These are phyloP conservation scores for Kuraishia capsulata DNA, from an alignment of 805 yeast genomes.

Conservation along the genomic window DNA sequence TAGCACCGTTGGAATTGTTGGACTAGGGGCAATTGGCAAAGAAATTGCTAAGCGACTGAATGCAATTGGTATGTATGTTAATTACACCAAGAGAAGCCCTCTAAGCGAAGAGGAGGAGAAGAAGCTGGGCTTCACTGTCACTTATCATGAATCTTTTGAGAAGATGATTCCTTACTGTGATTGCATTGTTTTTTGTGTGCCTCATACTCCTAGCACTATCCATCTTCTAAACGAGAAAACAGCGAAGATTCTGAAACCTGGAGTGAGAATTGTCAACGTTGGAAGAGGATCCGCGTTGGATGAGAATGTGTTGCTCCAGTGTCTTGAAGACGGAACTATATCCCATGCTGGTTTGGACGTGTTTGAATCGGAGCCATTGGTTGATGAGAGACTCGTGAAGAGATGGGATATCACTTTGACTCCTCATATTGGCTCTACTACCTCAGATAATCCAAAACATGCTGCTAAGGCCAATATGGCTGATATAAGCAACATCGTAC, in stretches of 20 bases:
- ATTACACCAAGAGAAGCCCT: slow-evolving; percentile 41
- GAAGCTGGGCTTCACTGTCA: slow-evolving; percentile 23
- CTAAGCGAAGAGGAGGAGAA: slow-evolving; percentile 19
- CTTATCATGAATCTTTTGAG: slow-evolving; percentile 25
- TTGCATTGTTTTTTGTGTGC: slow-evolving; percentile 46
- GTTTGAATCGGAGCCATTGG: slow-evolving; percentile 43
- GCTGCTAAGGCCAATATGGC: slow-evolving; percentile 34
- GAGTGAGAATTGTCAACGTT: slow-evolving; percentile 43
- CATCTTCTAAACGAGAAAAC: slow-evolving; percentile 36
- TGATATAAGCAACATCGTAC: slow-evolving; percentile 31
- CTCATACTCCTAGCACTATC: slow-evolving; percentile 42
- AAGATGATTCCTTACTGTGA: slow-evolving; percentile 32
- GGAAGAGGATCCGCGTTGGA: slow-evolving; percentile 53
- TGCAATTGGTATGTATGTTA: slow-evolving; percentile 49
- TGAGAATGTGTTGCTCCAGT: slow-evolving; percentile 37
- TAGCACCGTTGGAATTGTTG: slow-evolving; percentile 44
- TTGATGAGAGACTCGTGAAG: slow-evolving; percentile 16
- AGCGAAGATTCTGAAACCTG: slow-evolving; percentile 26
- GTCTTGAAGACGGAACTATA: slow-evolving; percentile 34
- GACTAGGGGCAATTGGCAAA: slow-evolving; percentile 55
- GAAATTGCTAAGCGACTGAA: slow-evolving; percentile 39
- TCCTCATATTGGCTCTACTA: slow-evolving; percentile 59
- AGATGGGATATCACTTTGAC: slow-evolving; percentile 40
- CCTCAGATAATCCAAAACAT: slow-evolving; percentile 32
- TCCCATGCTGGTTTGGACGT: slow-evolving; percentile 56